These are phyloP conservation scores for Cydonia oblonga DNA, from an alignment of 331 rosid genomes.

Conservation along the genomic window DNA sequence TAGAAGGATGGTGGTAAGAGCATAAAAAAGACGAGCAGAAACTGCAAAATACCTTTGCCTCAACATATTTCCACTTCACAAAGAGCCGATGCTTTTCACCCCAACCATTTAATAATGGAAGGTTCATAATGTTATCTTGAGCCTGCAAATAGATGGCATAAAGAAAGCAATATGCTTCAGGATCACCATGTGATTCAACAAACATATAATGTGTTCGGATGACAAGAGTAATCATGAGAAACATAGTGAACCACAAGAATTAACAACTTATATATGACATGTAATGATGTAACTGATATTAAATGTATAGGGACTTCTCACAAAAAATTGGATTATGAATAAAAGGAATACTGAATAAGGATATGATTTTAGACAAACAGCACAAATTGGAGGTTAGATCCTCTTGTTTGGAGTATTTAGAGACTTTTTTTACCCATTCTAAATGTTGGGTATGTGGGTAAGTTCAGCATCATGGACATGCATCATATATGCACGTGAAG, in stretches of 20 bases:
- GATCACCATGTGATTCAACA: neutral
- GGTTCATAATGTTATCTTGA: constrained; percentile 94
- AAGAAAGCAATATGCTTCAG: constrained; percentile 3
- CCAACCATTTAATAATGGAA: constrained; percentile 83
- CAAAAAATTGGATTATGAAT: neutral
- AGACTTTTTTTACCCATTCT: too few relatives aligned
- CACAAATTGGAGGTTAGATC: neutral
- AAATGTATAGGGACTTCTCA: neutral
- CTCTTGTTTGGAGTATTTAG: neutral
- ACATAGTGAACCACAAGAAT: neutral
- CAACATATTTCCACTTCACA: constrained; percentile 85
- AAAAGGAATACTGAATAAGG: neutral
- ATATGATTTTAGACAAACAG: neutral
- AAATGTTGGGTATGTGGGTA: too few relatives aligned
- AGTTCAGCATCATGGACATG: too few relatives aligned
- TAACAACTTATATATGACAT: neutral
- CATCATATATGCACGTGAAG: too few relatives aligned
- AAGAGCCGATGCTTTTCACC: constrained; percentile 79
- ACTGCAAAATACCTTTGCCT: constrained; percentile 59
- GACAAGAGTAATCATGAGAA: neutral
- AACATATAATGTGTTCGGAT: neutral
- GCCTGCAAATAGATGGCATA: constrained; percentile 47
- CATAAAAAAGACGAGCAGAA: neutral
- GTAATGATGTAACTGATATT: too few relatives aligned
- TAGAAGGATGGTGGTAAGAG: too few relatives aligned